Base-by-base conservation (phyloP, 371 early-diverging fungal genomes). In the Chytridium lagenaria region DNA sequence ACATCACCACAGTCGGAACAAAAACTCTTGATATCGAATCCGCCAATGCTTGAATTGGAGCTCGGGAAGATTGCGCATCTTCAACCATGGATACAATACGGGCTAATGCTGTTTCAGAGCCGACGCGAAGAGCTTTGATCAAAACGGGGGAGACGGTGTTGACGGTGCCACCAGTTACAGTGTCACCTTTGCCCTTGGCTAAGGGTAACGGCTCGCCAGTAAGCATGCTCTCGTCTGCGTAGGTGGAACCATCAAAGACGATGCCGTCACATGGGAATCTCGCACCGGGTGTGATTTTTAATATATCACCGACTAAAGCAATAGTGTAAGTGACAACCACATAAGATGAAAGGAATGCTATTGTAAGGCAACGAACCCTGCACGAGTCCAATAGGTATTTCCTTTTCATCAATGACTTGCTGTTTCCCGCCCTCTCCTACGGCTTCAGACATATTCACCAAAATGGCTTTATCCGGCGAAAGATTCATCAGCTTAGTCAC, bases 161-260 rank as follows among this genome's bases (percentile, higher is more conserved):
- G 31, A 98, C 91, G 0, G 97, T 97, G 15, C 98, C 98, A 22
- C 93, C 96, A 68, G 96, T 91, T n/a, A 98, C 91, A 0, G 61
- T 37, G 55, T 85, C 84, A 10, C 92, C 95, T 0, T 59, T 75
- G 1, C 69, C 75, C 78, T 99, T 99, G 69, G 68, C 69, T 23
- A 98, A 92, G 0, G 98, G 95, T 34, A 93, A 83, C n/a, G 93
- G 88, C 83, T 99, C 99, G 39, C 99, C 99, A 0, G 99, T 99
- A 0, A 99, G 90, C 90, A 99, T 96, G 71, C 94, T 92, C 83
- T 99, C 99, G 83, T 99, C 98, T 1, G 98, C 91, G 67, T 71
- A 74, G 2, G 95, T 91, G 10, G 83, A 65, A 1, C 99, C 99
- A 0, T 80, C 76, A 16, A 92, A 69, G 12, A 99, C 78, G 0